Evolutionary conservation across 1,139 yeast species (phyloP).

Genomic region (Wickerhamiella pararugosa): DNA sequence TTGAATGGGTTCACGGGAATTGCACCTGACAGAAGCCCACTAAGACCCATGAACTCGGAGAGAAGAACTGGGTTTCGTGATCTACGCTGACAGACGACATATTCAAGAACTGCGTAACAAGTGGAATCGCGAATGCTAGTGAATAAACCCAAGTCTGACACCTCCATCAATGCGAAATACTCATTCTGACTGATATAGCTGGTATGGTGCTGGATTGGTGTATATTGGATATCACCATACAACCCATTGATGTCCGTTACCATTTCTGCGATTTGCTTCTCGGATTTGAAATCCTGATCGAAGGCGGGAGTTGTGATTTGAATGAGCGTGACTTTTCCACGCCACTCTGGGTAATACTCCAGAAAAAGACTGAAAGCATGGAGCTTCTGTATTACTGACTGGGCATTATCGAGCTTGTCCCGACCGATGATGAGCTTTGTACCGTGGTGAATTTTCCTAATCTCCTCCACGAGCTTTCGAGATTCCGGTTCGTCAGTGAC

Average conservation of each 20-base stretch:
- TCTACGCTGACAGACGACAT: conserved; percentile 71
- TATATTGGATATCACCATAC: conserved; percentile 62
- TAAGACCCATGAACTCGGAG: conserved; percentile 89
- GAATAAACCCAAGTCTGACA: conserved; percentile 78
- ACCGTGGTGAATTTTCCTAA: conserved; percentile 53
- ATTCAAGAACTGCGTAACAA: conserved; percentile 90
- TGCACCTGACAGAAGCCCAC: conserved; percentile 65
- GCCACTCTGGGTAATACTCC: conserved; percentile 85
- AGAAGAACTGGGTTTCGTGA: conserved; percentile 62
- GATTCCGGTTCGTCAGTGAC: conserved; percentile 38
- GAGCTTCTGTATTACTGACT: conserved; percentile 90
- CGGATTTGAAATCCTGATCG: conserved; percentile 44
- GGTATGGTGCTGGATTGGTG: conserved; percentile 74
- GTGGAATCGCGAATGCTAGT: conserved; percentile 92
- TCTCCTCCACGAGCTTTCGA: conserved; percentile 31
- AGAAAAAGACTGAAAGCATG: conserved; percentile 86
- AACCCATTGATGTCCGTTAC: conserved; percentile 67
- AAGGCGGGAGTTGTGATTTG: conserved; percentile 81
- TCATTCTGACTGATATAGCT: conserved; percentile 80
- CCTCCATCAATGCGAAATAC: conserved; percentile 72
- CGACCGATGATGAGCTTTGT: conserved; percentile 87
- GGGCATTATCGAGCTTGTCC: conserved; percentile 84
- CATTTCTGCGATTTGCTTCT: conserved; percentile 39
- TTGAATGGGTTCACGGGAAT: conserved; percentile 94
- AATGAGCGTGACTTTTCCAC: conserved; percentile 70